Evolutionary conservation across 2,329 filamentous ascomycete species (phyloP).

Genomic region (Clonostachys chloroleuca): DNA sequence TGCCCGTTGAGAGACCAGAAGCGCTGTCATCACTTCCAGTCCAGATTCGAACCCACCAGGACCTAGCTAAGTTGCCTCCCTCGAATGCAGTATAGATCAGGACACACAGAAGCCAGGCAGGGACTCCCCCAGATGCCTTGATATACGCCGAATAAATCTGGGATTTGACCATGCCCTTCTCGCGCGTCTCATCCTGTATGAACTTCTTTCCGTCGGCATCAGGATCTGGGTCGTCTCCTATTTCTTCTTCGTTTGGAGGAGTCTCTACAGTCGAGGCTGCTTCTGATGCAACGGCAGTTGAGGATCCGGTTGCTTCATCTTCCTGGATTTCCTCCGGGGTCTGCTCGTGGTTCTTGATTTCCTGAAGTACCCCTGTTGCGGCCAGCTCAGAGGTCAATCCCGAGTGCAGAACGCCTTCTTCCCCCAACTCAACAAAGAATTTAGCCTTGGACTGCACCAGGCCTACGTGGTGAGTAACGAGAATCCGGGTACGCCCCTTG

Average conservation of each 20-base stretch:
- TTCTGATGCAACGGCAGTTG: neutral
- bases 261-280: constrained; percentile 18
- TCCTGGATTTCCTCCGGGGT: constrained; percentile 18
- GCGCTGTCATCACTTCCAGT: constrained; percentile 33
- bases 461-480: constrained; percentile 77
- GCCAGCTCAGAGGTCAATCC: constrained; percentile 63
- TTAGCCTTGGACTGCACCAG: constrained; percentile 67
- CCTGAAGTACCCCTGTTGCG: constrained; percentile 48
- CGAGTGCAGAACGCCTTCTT: constrained; percentile 60
- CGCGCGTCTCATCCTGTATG: constrained; percentile 69
- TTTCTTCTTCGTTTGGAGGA: constrained; percentile 32
- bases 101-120: constrained; percentile 53
- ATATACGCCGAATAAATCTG: constrained; percentile 67
- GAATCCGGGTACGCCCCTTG: constrained; percentile 64
- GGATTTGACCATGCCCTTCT: constrained; percentile 64
- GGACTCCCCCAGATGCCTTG: constrained; percentile 57
- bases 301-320: constrained; percentile 27
- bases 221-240: constrained; percentile 22
- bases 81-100: constrained; percentile 51
- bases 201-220: constrained; percentile 58
- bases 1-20: neutral
- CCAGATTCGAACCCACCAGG: constrained; percentile 64
- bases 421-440: constrained; percentile 69
- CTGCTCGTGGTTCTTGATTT: constrained; percentile 47
- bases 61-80: constrained; percentile 48